A percentile compares a stretch with the other conserved stretches of the same genome.
phyloP scores from a whole-genome alignment of 352 stramenopile genomes.

The Phytopythium aichiense region DNA sequence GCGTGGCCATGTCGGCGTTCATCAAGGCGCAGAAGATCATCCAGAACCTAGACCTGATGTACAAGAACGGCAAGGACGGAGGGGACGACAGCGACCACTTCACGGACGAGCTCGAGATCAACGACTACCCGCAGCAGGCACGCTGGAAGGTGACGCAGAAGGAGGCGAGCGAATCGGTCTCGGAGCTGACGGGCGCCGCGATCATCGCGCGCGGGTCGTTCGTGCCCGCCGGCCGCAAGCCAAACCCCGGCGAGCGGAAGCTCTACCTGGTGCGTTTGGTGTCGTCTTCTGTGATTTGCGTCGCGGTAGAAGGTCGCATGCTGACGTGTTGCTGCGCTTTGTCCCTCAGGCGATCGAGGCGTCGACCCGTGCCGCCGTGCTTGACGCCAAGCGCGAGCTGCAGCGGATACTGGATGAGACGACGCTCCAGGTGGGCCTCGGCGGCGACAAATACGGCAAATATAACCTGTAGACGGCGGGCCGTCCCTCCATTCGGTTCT shows the following conservation, averaged over 20 bases:
- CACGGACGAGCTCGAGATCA: conserved; percentile 91
- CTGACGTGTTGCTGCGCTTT: not conserved
- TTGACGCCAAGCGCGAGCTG: conserved; percentile 75
- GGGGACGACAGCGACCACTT: conserved; percentile 61
- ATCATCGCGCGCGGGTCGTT: conserved; percentile 90
- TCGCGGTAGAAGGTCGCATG: not conserved
- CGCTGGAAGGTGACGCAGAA: conserved; percentile 87
- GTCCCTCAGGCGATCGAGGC: conserved; percentile 66
- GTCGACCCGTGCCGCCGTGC: conserved; percentile 58
- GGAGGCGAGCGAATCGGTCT: conserved; percentile 80
- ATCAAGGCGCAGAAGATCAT: conserved; percentile 85
- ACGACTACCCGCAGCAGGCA: conserved; percentile 92
- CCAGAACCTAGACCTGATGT: conserved; percentile 76
- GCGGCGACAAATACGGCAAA: conserved; percentile 85
- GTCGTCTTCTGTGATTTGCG: not conserved
- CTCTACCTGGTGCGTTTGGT: conserved; percentile 78
- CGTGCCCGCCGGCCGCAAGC: conserved; percentile 79
- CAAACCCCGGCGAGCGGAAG: conserved; percentile 81
- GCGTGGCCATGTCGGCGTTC: conserved; percentile 63
- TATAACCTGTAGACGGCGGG: conserved; percentile 70
- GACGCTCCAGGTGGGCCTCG: conserved; percentile 83
- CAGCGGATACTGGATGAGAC: conserved; percentile 88
- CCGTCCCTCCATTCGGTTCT: not conserved
- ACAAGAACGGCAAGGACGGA: conserved; percentile 44
- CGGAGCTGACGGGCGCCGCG: conserved; percentile 85